phyloP scores from a whole-genome alignment of 177 flowering plant genomes.

The Telopea speciosissima region DNA sequence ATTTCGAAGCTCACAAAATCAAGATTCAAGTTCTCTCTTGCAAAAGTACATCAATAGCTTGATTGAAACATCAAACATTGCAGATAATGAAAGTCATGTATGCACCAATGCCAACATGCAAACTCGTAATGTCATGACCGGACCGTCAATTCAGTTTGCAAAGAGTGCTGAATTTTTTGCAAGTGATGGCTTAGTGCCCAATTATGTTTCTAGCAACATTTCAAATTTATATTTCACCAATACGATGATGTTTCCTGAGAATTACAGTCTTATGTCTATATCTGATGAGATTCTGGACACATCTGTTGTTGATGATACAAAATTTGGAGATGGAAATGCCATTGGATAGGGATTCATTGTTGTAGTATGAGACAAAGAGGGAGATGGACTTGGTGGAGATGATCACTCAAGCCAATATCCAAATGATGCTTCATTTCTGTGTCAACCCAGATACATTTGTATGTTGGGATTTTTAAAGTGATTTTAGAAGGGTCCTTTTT shows the following conservation, averaged over 20 bases:
- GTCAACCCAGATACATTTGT: too few relatives aligned
- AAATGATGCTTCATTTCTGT: conserved; percentile 4
- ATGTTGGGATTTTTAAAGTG: too few relatives aligned
- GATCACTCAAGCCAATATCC: too few relatives aligned
- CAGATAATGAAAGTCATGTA: background rate
- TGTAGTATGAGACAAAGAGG: too few relatives aligned
- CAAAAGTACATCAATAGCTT: conserved; percentile 42
- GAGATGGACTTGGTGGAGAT: too few relatives aligned
- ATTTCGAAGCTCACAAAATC: conserved; percentile 16
- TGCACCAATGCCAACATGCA: background rate
- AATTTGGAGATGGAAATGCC: too few relatives aligned
- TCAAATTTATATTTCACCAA: conserved; percentile 1
- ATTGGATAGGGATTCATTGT: too few relatives aligned
- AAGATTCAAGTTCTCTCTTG: conserved; percentile 22
- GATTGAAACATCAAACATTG: background rate
- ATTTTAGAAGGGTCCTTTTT: too few relatives aligned
- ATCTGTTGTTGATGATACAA: conserved; percentile 3
- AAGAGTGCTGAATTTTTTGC: background rate
- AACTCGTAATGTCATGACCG: background rate
- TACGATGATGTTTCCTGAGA: conserved; percentile 1
- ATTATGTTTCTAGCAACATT: conserved; percentile 7
- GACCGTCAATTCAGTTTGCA: too few relatives aligned
- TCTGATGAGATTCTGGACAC: conserved; percentile 18
- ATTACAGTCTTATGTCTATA: too few relatives aligned
- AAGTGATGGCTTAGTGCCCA: conserved; percentile 12